phyloP scores from a whole-genome alignment of 176 grass and related monocot species.

The Saccharum officinarum region DNA sequence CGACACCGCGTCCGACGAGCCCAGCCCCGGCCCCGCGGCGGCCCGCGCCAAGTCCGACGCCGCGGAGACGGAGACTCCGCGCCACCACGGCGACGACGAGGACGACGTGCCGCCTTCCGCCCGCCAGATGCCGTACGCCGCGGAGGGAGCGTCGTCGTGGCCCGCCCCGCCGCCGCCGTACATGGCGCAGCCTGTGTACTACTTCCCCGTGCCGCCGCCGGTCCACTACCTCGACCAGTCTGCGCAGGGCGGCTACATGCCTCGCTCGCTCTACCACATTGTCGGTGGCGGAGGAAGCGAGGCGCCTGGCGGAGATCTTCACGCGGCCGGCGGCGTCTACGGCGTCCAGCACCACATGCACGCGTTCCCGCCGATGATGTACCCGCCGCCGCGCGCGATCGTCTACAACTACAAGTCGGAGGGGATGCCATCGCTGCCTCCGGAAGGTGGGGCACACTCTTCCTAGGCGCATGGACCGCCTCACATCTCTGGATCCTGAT shows the following conservation, averaged over 20 bases:
- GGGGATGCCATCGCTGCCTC: conserved; percentile 13
- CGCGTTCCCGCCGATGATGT: conserved; percentile 44
- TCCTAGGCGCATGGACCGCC: conserved; percentile 23
- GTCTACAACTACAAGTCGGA: conserved; percentile 34
- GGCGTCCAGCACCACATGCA: conserved; percentile 44
- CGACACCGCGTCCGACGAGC: conserved; percentile 65
- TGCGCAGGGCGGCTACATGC: conserved; percentile 41
- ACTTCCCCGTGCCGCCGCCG: conserved; percentile 41
- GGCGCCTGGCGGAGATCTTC: conserved; percentile 27
- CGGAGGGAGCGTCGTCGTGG: conserved; percentile 37
- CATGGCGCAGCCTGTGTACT: conserved; percentile 58
- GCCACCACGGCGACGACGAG: background rate
- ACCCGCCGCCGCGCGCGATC: conserved; percentile 17
- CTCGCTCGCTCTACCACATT: conserved; percentile 42
- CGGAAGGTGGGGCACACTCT: conserved; percentile 35
- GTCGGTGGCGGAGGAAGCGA: conserved; percentile 41
- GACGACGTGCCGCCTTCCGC: conserved; percentile 32
- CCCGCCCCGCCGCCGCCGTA: conserved; percentile 48
- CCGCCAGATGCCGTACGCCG: background rate
- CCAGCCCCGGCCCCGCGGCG: background rate
- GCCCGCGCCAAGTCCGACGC: conserved; percentile 35
- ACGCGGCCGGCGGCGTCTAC: conserved; percentile 41
- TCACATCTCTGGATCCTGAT: conserved; percentile 19
- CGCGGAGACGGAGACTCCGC: conserved; percentile 39
- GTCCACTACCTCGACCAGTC: conserved; percentile 47